phyloP scores from a whole-genome alignment of 2,329 filamentous ascomycete species.

The Bretziella fagacearum region DNA sequence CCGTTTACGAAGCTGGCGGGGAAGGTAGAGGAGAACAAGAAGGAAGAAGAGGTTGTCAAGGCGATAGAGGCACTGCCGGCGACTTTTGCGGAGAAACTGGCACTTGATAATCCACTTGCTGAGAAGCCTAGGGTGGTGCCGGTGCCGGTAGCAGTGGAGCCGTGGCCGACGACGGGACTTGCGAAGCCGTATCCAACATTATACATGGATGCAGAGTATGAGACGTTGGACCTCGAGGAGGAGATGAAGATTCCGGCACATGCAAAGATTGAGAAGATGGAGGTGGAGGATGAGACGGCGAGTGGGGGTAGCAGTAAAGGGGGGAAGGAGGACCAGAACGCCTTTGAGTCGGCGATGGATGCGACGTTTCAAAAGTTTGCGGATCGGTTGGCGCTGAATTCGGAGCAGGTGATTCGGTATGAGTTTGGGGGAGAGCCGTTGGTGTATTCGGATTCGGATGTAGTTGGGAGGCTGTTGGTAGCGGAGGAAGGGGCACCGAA shows the following conservation, averaged over 20 bases:
- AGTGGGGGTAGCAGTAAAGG: slow-evolving; percentile 19
- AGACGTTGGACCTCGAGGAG: slow-evolving; percentile 53
- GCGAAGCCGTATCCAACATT: slow-evolving; percentile 57
- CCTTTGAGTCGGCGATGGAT: slow-evolving; percentile 61
- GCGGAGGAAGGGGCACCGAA: slow-evolving; percentile 12
- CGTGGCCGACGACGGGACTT: slow-evolving; percentile 38
- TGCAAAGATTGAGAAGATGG: slow-evolving; percentile 29
- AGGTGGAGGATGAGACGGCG: slow-evolving; percentile 22
- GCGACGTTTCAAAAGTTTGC: slow-evolving; percentile 66
- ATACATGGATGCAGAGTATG: slow-evolving; percentile 83
- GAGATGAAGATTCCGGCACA: slow-evolving; percentile 32
- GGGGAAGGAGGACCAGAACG: slow-evolving; percentile 41
- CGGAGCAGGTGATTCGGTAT: slow-evolving; percentile 67
- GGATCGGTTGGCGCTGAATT: slow-evolving; percentile 60
- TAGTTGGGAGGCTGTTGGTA: slow-evolving; percentile 48
- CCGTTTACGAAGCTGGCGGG: slow-evolving; percentile 37
- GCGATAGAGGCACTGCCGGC: slow-evolving; percentile 30
- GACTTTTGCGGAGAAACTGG: slow-evolving; percentile 59
- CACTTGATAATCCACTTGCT: slow-evolving; percentile 41
- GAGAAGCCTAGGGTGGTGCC: slow-evolving; percentile 19
- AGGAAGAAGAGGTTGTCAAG: slow-evolving; percentile 15
- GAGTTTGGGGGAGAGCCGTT: slow-evolving; percentile 58
- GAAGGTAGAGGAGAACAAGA: slow-evolving; percentile 20
- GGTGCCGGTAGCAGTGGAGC: slow-evolving; percentile 70
- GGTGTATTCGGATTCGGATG: slow-evolving; percentile 64